Evolutionary conservation across 2,329 filamentous ascomycete species (phyloP), one percentile per base, ranked within the genome.

Genomic region (Pseudogymnoascus verrucosus): DNA sequence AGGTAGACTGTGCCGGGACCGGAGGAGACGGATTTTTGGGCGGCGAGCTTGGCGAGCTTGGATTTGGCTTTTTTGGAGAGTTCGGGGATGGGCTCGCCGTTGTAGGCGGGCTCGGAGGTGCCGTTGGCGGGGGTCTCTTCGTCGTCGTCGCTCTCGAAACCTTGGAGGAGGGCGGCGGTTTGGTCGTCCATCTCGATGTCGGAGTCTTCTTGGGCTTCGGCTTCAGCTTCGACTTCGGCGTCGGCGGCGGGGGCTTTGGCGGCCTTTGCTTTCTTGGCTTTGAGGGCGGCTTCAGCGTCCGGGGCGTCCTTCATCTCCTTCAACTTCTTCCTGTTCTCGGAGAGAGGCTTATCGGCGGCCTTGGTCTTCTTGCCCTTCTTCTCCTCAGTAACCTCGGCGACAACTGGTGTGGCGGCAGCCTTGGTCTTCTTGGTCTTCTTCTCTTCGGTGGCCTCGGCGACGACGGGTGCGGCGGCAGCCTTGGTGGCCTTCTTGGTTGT

Each of bases 1-100:
- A 99, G 82, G 78, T 96, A 98, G 72, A 98, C 82, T 42, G 95
- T 88, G 57, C 93, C 93, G 1, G 90, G 85, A 61, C 84, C 82
- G 57, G 82, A 80, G 64, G 79, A 78, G 19, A 72, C 71, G 31
- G 66, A 69, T 28, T 69, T 70, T 68, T 77, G 74, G 26, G 78
- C 75, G 21, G 79, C 77, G 4, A 70, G 69, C 66, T 75, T 75
- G 62, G 69, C 70, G 63, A 60, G 77, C 66, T 79, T 78, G 70
- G 81, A 79, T 62, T 78, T 74, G 65, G 79, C 77, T 11, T 26
- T 40, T 10, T 36, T 36, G 23, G 57, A 64, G 23, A 61, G 19
- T 28, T 34, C 37, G 42, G 57, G 57, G 62, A 40, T 57, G 11
- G 60, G 60, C 28, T 42, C 36, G 19, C 34, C n/a, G 60, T n/a